Base-by-base conservation (phyloP, 371 early-diverging fungal species). In the Syncephalastrum contaminatum region DNA sequence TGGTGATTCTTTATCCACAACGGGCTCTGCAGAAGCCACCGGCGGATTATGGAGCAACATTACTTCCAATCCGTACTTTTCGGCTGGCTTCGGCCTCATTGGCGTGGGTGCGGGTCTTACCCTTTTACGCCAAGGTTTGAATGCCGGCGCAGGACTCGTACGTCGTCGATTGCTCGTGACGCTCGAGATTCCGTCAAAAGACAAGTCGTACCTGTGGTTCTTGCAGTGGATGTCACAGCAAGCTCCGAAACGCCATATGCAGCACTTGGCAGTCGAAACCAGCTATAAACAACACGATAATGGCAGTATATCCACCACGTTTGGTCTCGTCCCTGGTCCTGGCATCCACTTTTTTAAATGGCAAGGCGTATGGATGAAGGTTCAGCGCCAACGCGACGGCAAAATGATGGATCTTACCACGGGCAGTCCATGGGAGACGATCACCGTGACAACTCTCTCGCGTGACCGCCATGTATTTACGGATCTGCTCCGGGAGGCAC, bases 371-470 rank as follows among this genome's bases (percentile, higher is more conserved):
- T 97, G 97, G 92, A 84, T 98, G 63, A 88, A 90, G 57, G 91
- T 97, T 1, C 86, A 93, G 41, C 76, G 97, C 49, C 88, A 88
- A 59, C 79, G 89, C 54, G 95, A 85, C 70, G 88, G 80, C 39
- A 89, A 89, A 64, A 88, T 93, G 89, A 85, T 96, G 69, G 95
- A 97, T 76, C 70, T 97, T 13, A 78, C 90, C 16, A 89, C 89
- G 4, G 97, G 94, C 0, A 75, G 89, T 41, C 97, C 99, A 0
- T 96, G 90, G 84, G 99, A 98, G 68, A 96, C 95, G 0, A 87
- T 97, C 42, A 95, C 93, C 0, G 72, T 98, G 44, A 97, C 97
- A 2, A 94, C 97, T 2, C 71, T 97, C 20, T 82, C 85, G 30
- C 73, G 90, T 16, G 94, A 97, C 65, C 81, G 91, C 15, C 55